Conservation (phyloP, 176 grass and related monocot species). For the Hsuehochloa calcarea region DNA sequence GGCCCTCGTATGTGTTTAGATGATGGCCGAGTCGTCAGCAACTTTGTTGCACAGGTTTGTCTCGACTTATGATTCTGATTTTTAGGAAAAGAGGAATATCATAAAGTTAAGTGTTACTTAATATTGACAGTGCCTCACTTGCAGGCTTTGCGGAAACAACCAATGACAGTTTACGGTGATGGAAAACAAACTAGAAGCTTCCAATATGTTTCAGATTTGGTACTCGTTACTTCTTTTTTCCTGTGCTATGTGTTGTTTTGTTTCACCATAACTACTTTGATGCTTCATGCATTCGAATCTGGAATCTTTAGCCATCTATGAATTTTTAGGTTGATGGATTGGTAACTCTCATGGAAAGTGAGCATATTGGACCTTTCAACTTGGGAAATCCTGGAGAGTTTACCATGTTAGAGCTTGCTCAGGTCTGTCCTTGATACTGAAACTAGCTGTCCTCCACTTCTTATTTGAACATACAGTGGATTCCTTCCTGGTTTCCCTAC, state of each 20-base stretch:
- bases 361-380: slow-evolving; percentile 90
- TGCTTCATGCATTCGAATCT: not conserved
- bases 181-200: slow-evolving; percentile 98
- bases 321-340: slow-evolving; percentile 79
- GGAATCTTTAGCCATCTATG: not conserved
- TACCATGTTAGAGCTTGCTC: slow-evolving; percentile 92
- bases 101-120: slow-evolving; percentile 2
- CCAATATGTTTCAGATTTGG: slow-evolving; percentile 96
- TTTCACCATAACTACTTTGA: not conserved
- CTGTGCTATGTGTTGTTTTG: not conserved
- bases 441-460: not conserved
- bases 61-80: slow-evolving; percentile 12
- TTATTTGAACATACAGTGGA: not conserved
- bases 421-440: slow-evolving; percentile 47
- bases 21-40: slow-evolving; percentile 91
- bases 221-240: slow-evolving; percentile 28
- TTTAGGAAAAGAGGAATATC: slow-evolving; percentile 3
- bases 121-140: slow-evolving; percentile 29
- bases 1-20: slow-evolving; percentile 96
- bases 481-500: not conserved
- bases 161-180: slow-evolving; percentile 96
- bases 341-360: slow-evolving; percentile 80
- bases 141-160: slow-evolving; percentile 77
- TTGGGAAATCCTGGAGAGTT: slow-evolving; percentile 97
- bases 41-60: slow-evolving; percentile 93